Evolutionary conservation across 345 rosid species (phyloP).

Genomic region (Boechera stricta): DNA sequence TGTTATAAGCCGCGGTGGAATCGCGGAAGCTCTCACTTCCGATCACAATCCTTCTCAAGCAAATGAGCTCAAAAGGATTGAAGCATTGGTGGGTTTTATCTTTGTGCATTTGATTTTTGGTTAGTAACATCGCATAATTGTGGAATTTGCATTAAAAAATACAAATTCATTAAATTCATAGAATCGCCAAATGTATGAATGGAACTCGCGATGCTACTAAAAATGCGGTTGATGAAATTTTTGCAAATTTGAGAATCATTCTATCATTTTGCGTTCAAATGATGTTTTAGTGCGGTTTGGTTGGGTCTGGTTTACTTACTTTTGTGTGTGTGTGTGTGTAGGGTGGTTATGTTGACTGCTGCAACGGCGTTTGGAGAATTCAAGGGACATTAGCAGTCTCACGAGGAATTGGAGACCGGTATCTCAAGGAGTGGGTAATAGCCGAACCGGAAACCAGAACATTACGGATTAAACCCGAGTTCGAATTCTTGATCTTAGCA

Average conservation of each 20-base stretch:
- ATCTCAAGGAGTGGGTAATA: slow-evolving; percentile 82
- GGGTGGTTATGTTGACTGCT: slow-evolving; percentile 80
- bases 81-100: slow-evolving; percentile 61
- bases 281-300: slow-evolving; percentile 16
- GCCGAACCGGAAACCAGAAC: slow-evolving; percentile 83
- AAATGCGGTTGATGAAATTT: not conserved
- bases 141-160: not conserved
- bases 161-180: not conserved
- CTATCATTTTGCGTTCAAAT: slow-evolving; percentile 17
- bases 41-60: slow-evolving; percentile 76
- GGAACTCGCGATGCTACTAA: not conserved
- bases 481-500: slow-evolving; percentile 87
- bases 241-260: not conserved
- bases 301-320: slow-evolving; percentile 28
- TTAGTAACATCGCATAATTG: not conserved
- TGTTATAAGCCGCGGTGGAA: slow-evolving; percentile 70
- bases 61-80: slow-evolving; percentile 68
- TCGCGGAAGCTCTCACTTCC: slow-evolving; percentile 75
- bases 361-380: slow-evolving; percentile 83
- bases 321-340: slow-evolving; percentile 20
- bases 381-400: slow-evolving; percentile 91
- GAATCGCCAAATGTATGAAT: not conserved
- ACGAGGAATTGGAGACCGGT: slow-evolving; percentile 79
- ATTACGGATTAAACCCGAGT: slow-evolving; percentile 54
- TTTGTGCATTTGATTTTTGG: not conserved